Evolutionary conservation across 2,329 filamentous ascomycete genomes (phyloP), one percentile per base, ranked within the genome.

Genomic region (Cladosporium oxysporum): DNA sequence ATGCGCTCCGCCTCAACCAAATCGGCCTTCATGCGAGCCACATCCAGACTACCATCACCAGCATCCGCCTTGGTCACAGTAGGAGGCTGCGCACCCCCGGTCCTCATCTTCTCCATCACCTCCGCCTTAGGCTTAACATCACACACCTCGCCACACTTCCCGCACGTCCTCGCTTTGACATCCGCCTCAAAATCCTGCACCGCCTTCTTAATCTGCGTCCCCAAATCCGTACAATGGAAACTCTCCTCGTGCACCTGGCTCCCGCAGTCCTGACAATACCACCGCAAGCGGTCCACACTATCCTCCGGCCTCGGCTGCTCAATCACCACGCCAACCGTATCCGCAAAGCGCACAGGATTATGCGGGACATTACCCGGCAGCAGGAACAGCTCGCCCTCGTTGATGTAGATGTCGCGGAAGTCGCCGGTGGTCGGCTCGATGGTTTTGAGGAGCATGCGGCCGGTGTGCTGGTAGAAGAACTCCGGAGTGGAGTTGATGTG

Each of bases 381-480:
- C 5, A 98, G 83, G 79, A 97, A 98, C 86, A 98, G 91, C 71
- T 95, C 93, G 69, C 94, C 94, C 81, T 98, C 92, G 74, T 89
- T 86, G 81, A 98, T 97, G 75, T 93, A 84, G 69, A 98, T 87
- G 79, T 98, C 94, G 70, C 88, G 86, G 80, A 96, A 96, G 58
- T 81, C 67, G 77, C 84, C 78, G 66, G 83, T 79, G 74, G 82
- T 66, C 6, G 79, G 79, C 75, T 97, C 92, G 69, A 97, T 91
- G 18, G 95, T 91, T 77, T 96, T 96, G 72, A 99, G 90, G 66
- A 95, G 84, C 94, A 98, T 97, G 71, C 90, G 89, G 71, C 95
- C 95, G 74, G 89, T 89, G 85, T 97, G 88, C 80, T 98, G 94
- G 85, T 95, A 98, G 87, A 98, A 99, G 90, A 93, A 98, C 79